Conservation (phyloP, 2,329 filamentous ascomycete species). For the Aspergillus ochraceoroseus region DNA sequence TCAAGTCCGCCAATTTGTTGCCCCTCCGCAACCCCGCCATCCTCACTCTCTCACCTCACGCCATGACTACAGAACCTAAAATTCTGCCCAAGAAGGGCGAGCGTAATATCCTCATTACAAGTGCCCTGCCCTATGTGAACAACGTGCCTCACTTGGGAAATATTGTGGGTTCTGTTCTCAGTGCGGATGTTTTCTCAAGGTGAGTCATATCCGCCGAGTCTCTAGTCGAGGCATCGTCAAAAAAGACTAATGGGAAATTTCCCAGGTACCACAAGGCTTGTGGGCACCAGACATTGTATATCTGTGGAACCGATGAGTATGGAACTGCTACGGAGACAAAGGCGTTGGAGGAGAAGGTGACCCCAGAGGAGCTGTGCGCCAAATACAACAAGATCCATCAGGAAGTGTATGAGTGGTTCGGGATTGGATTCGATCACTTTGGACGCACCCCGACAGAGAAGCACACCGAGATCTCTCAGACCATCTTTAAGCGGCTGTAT, state of each 20-base stretch:
- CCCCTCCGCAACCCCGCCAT: slow-evolving; percentile 20
- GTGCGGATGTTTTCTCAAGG: slow-evolving; percentile 74
- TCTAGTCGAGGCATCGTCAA: slow-evolving; percentile 45
- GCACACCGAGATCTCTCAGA: slow-evolving; percentile 89
- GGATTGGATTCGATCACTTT: slow-evolving; percentile 91
- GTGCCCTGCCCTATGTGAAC: slow-evolving; percentile 81
- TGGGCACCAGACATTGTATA: slow-evolving; percentile 72
- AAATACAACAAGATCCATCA: slow-evolving; percentile 90
- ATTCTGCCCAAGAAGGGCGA: slow-evolving; percentile 67
- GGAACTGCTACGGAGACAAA: slow-evolving; percentile 95
- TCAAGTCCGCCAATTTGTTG: slow-evolving; percentile 7
- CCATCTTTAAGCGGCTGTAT: slow-evolving; percentile 81
- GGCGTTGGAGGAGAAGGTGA: slow-evolving; percentile 79
- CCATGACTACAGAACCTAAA: slow-evolving; percentile 28
- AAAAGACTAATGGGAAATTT: slow-evolving; percentile 16
- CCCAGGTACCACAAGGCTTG: slow-evolving; percentile 70
- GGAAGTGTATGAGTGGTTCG: slow-evolving; percentile 93
- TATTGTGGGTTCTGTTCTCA: slow-evolving; percentile 79
- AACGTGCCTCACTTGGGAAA: slow-evolving; percentile 82
- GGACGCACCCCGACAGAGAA: slow-evolving; percentile 83
- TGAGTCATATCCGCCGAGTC: slow-evolving; percentile 53
- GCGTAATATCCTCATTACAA: slow-evolving; percentile 84
- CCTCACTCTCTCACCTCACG: slow-evolving; percentile 17
- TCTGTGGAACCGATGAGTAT: slow-evolving; percentile 91
- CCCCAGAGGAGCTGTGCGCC: slow-evolving; percentile 77